Conservation (phyloP, 2,329 filamentous ascomycete species). For the Sporothrix schenckii region DNA sequence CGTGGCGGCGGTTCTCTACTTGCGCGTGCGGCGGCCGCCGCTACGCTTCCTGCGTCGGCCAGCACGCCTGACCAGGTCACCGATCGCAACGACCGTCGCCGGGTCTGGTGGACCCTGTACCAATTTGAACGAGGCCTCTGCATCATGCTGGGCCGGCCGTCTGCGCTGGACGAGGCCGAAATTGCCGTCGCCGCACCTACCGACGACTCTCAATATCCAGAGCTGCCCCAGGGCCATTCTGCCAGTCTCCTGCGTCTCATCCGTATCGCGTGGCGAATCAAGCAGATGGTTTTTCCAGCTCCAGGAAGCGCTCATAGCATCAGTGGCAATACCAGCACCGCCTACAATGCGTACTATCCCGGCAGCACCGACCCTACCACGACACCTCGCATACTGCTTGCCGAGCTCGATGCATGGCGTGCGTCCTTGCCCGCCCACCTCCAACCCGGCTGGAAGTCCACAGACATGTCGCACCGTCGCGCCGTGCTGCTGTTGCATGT, state of each 20-base stretch:
- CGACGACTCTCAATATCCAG: slow-evolving; percentile 37
- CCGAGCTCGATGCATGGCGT: slow-evolving; percentile 46
- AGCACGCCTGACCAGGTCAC: slow-evolving; percentile 33
- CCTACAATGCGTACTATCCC: background rate
- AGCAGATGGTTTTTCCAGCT: slow-evolving; percentile 33
- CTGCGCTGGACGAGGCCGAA: slow-evolving; percentile 47
- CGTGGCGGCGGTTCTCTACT: background rate
- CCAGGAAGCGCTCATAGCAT: slow-evolving; percentile 21
- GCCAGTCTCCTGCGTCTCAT: slow-evolving; percentile 30
- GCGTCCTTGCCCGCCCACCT: slow-evolving; percentile 42
- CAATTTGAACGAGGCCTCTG: slow-evolving; percentile 46
- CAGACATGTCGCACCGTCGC: slow-evolving; percentile 47
- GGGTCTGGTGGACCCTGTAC: slow-evolving; percentile 45
- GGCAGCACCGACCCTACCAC: slow-evolving; percentile 13
- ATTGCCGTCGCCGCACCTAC: slow-evolving; percentile 43
- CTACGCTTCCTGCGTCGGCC: background rate
- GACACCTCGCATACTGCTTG: slow-evolving; percentile 33
- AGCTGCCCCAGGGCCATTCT: slow-evolving; percentile 30
- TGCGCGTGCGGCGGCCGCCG: background rate
- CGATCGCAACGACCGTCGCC: slow-evolving; percentile 42
- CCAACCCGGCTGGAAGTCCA: slow-evolving; percentile 46
- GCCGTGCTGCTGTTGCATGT: slow-evolving; percentile 46
- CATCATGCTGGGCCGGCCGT: slow-evolving; percentile 47
- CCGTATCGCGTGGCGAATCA: slow-evolving; percentile 34
- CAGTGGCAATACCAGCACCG: background rate